Conservation (phyloP, 192 early-diverging fungal genomes). For the Obelidium mucronatum region DNA sequence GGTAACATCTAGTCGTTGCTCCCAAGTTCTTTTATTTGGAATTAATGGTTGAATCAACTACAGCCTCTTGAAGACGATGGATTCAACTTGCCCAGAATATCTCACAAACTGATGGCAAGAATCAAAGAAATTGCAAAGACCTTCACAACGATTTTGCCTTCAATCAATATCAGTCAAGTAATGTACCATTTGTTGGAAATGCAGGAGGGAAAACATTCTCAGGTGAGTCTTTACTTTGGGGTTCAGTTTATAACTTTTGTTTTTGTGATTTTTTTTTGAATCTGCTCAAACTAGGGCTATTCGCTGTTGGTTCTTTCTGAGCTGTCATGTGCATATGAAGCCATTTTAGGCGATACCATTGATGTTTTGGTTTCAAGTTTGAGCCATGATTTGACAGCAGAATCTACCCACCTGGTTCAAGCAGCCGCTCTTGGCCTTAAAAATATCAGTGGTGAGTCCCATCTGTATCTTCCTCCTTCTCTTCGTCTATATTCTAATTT, state of each 20-base stretch:
- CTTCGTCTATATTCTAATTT: conserved; percentile 6
- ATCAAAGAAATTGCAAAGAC: conserved; percentile 53
- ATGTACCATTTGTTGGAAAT: conserved; percentile 55
- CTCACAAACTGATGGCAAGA: conserved; percentile 55
- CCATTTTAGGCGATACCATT: conserved; percentile 39
- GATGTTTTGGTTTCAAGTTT: conserved; percentile 50
- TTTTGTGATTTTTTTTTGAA: conserved; percentile 16
- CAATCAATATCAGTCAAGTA: conserved; percentile 46
- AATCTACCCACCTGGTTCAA: conserved; percentile 49
- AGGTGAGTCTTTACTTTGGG: conserved; percentile 33
- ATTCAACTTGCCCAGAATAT: conserved; percentile 60
- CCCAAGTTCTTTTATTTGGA: not conserved
- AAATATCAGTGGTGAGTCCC: conserved; percentile 54
- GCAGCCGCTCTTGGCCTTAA: conserved; percentile 55
- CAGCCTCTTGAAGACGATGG: conserved; percentile 60
- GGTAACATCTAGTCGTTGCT: conserved; percentile 42
- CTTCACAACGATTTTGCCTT: conserved; percentile 43
- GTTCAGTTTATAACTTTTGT: not conserved
- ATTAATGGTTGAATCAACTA: not conserved
- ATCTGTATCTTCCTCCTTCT: conserved; percentile 2
- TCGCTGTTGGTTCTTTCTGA: conserved; percentile 56
- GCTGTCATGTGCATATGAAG: conserved; percentile 57
- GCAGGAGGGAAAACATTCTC: conserved; percentile 39
- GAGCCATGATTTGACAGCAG: conserved; percentile 52
- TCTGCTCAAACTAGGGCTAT: conserved; percentile 29